Conservation (phyloP, 2,329 filamentous ascomycete genomes). For the Phialemonium atrogriseum region DNA sequence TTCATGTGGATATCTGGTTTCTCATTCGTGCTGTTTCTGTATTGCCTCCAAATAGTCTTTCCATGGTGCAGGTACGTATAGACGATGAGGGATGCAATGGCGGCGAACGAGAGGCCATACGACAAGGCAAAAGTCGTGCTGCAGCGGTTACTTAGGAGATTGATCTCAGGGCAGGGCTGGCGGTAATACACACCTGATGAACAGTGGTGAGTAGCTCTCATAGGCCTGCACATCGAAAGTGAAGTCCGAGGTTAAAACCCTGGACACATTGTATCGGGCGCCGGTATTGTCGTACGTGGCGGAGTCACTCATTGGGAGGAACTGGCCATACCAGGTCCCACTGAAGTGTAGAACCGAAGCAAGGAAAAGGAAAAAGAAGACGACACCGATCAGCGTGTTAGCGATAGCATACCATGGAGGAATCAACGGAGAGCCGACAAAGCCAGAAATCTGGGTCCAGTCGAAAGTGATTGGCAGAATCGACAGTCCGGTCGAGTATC, state of each 20-base stretch:
- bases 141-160: conserved; percentile 3
- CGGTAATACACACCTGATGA: conserved; percentile 38
- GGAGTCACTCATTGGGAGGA: conserved; percentile 62
- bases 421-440: conserved; percentile 58
- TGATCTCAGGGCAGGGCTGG: background rate
- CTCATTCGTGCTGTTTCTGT: conserved; percentile 48
- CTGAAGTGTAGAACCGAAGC: conserved; percentile 55
- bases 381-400: conserved; percentile 61
- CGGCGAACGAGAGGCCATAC: conserved; percentile 66
- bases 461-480: conserved; percentile 67
- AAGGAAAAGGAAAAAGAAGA: conserved; percentile 56
- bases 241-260: conserved; percentile 52
- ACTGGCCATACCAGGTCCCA: conserved; percentile 55
- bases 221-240: conserved; percentile 58
- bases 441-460: conserved; percentile 66
- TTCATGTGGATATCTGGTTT: conserved; percentile 58
- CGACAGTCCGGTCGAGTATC: conserved; percentile 58
- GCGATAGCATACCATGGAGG: conserved; percentile 67
- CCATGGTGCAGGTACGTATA: conserved; percentile 61
- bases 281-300: conserved; percentile 66
- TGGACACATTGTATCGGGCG: conserved; percentile 51
- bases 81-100: conserved; percentile 60
- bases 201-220: conserved; percentile 58
- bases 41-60: conserved; percentile 56
- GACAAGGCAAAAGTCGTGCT: conserved; percentile 64